Evolutionary conservation across 225 moss, liverwort and hornwort genomes (phyloP).

Genomic region (Lunularia cruciata): DNA sequence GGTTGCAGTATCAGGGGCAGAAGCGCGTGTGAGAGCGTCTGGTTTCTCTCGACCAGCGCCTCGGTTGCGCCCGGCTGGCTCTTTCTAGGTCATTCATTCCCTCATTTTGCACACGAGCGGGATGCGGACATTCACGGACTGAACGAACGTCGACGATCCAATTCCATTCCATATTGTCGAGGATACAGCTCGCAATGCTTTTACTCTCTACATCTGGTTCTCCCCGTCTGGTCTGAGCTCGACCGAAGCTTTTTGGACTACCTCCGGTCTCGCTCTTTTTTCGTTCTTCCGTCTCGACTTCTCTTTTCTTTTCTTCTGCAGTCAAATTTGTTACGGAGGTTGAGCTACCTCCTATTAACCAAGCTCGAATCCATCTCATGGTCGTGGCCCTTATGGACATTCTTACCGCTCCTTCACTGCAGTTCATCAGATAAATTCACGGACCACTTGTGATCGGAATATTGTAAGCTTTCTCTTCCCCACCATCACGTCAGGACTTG

Average conservation of each 20-base stretch:
- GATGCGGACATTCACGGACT: not conserved
- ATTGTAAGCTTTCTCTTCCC: not conserved
- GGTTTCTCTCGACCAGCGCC: slow-evolving; percentile 12
- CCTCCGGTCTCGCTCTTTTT: not conserved
- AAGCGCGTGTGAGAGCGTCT: slow-evolving; percentile 9
- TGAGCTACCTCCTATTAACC: not conserved
- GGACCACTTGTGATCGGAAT: not conserved
- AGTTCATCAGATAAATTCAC: slow-evolving; percentile 3
- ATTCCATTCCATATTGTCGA: not conserved
- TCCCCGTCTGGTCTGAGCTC: not conserved
- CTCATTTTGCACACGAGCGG: not conserved
- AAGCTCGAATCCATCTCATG: not conserved
- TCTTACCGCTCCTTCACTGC: not conserved
- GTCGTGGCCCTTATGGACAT: not conserved
- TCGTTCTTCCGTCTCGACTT: not conserved
- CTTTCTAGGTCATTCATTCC: slow-evolving; percentile 14
- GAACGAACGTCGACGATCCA: not conserved
- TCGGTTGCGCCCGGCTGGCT: not conserved
- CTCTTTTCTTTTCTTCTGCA: not conserved
- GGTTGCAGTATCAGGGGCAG: no score
- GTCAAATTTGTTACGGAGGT: not conserved
- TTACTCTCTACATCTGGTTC: not conserved
- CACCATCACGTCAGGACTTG: no score
- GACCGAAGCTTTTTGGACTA: not conserved
- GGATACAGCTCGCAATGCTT: not conserved